Evolutionary conservation across 1,284 basidiomycete species (phyloP).

Genomic region (Anthracocystis walkeri): DNA sequence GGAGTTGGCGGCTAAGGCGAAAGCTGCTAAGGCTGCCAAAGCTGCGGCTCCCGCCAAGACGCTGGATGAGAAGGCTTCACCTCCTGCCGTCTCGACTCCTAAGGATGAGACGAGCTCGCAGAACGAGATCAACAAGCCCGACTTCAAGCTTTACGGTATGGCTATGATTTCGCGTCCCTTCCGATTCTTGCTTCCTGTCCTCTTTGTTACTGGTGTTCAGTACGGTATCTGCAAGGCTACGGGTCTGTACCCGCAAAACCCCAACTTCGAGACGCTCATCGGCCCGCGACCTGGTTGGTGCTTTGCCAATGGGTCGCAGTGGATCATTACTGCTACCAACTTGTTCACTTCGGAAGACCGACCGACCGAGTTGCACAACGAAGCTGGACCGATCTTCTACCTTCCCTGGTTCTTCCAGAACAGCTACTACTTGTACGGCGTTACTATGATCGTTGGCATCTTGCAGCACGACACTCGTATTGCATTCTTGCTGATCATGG

Average conservation of each 20-base stretch:
- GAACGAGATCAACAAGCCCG: conserved; percentile 33
- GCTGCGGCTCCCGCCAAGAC: conserved; percentile 26
- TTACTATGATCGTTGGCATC: conserved; percentile 36
- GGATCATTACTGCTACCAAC: conserved; percentile 48
- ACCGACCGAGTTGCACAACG: conserved; percentile 21
- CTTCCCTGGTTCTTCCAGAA: conserved; percentile 53
- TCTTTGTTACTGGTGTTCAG: conserved; percentile 49
- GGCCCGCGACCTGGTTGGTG: conserved; percentile 38
- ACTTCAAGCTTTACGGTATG: conserved; percentile 48
- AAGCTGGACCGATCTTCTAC: conserved; percentile 36
- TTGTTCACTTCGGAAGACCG: conserved; percentile 42
- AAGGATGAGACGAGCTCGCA: neutral
- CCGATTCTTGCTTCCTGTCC: conserved; percentile 47
- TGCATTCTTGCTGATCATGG: conserved; percentile 27
- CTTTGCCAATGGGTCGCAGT: conserved; percentile 34
- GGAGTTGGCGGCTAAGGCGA: conserved; percentile 35
- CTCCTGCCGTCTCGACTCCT: conserved; percentile 2
- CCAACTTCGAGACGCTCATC: conserved; percentile 40
- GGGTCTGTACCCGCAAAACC: conserved; percentile 29
- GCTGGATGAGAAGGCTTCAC: conserved; percentile 27
- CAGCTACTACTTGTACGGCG: conserved; percentile 49
- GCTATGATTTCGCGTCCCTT: conserved; percentile 49
- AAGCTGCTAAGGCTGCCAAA: conserved; percentile 34
- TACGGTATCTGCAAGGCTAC: conserved; percentile 44
- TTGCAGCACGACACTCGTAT: conserved; percentile 41